Evolutionary conservation across 768 basidiomycete species (phyloP).

Genomic region (Amanita jacksonii): DNA sequence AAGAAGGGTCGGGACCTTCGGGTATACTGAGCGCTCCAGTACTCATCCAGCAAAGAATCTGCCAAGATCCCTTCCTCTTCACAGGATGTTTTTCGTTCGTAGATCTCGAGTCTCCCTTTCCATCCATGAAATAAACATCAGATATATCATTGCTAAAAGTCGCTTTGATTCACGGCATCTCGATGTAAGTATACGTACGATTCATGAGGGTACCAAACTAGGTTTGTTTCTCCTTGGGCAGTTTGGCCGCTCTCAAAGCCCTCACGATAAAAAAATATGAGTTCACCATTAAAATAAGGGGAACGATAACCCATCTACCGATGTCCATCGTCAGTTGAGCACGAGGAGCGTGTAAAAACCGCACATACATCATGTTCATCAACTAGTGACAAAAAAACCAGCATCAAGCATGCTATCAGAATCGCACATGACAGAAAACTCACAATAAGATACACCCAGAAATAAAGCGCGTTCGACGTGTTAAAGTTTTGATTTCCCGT

Average conservation of each 20-base stretch:
- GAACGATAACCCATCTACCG: constrained; percentile 70
- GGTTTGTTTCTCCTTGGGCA: not conserved
- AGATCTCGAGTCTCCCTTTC: too few species aligned
- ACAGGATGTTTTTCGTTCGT: too few species aligned
- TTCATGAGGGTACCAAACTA: not conserved
- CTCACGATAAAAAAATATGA: constrained; percentile 64
- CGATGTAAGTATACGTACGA: too few species aligned
- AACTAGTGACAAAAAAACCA: constrained; percentile 34
- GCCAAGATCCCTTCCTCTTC: too few species aligned
- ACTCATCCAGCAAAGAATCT: too few species aligned
- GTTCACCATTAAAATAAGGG: constrained; percentile 67
- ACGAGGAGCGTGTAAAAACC: too few species aligned
- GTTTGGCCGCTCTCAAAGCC: constrained; percentile 38
- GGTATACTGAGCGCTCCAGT: too few species aligned
- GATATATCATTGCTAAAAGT: too few species aligned
- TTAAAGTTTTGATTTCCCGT: constrained; percentile 63
- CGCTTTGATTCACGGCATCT: too few species aligned
- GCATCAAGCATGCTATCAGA: not conserved
- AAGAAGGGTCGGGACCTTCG: too few species aligned
- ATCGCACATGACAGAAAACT: too few species aligned
- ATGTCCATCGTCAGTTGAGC: not conserved
- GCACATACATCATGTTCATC: constrained; percentile 67
- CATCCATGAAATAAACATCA: too few species aligned
- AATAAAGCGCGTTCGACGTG: constrained; percentile 57
- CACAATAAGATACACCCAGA: constrained; percentile 79